Evolutionary conservation across 257 asterid genomes (phyloP).

Genomic region (Penstemon barbatus): DNA sequence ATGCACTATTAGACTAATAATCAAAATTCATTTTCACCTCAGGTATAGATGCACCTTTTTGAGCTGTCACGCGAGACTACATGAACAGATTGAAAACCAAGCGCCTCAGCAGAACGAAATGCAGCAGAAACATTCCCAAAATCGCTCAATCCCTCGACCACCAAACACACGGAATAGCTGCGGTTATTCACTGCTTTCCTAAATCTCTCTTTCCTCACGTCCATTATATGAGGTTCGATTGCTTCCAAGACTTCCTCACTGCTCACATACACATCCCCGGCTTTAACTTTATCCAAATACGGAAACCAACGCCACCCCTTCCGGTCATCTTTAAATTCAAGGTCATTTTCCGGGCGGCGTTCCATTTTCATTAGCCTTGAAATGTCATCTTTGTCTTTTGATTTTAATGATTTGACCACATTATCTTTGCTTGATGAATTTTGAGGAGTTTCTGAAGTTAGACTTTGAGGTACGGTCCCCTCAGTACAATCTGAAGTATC

Average conservation of each 20-base stretch:
- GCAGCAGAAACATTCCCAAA: constrained; percentile 91
- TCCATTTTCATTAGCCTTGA: constrained; percentile 83
- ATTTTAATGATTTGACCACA: constrained; percentile 53
- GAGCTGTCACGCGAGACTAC: constrained; percentile 71
- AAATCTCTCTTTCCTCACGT: constrained; percentile 75
- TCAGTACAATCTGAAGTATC: constrained; percentile 35
- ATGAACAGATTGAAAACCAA: constrained; percentile 88
- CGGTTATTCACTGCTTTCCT: constrained; percentile 66
- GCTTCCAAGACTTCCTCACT: constrained; percentile 77
- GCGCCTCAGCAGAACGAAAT: constrained; percentile 89
- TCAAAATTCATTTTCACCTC: constrained; percentile 39
- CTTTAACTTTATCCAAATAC: constrained; percentile 66
- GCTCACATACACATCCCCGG: constrained; percentile 48
- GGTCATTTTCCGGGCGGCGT: constrained; percentile 41
- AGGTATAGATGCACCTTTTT: constrained; percentile 59
- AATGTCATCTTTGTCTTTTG: constrained; percentile 53
- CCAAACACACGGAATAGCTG: constrained; percentile 82
- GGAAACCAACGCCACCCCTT: constrained; percentile 71
- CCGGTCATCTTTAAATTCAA: constrained; percentile 19
- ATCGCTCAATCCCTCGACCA: constrained; percentile 88
- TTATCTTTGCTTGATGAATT: constrained; percentile 37
- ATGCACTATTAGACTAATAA: constrained; percentile 15
- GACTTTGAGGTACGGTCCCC: constrained; percentile 26
- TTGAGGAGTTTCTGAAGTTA: constrained; percentile 32
- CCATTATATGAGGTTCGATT: constrained; percentile 70